Evolutionary conservation across 495 filamentous ascomycete genomes (phyloP).

Genomic region (Trichocladium uniseriatum): DNA sequence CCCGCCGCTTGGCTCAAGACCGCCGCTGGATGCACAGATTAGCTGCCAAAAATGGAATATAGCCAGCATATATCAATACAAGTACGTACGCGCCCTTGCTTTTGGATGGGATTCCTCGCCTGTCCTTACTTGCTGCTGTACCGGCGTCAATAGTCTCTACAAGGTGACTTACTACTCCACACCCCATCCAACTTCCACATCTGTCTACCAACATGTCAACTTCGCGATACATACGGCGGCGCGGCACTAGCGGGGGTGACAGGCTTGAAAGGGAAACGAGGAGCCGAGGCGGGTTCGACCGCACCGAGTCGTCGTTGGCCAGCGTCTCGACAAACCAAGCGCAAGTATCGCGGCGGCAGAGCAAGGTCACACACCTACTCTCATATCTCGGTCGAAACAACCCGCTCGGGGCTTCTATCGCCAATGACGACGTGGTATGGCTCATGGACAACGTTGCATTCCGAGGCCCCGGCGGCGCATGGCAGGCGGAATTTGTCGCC

Average conservation of each 20-base stretch:
- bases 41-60: too few relatives aligned
- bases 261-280: constrained; percentile 31
- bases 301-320: constrained; percentile 32
- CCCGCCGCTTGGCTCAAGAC: too few relatives aligned
- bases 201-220: not conserved
- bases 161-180: too few relatives aligned
- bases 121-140: too few relatives aligned
- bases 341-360: constrained; percentile 12
- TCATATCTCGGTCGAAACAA: constrained; percentile 40
- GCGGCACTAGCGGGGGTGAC: not conserved
- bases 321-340: constrained; percentile 13
- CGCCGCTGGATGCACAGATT: too few relatives aligned
- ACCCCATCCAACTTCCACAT: not conserved
- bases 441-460: constrained; percentile 86
- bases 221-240: not conserved
- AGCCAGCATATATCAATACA: too few relatives aligned
- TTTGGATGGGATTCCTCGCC: too few relatives aligned
- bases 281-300: constrained; percentile 32
- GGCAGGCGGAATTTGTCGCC: constrained; percentile 73
- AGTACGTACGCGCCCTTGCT: too few relatives aligned
- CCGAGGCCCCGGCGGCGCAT: constrained; percentile 40
- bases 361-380: constrained; percentile 29
- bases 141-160: too few relatives aligned
- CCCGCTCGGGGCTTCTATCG: constrained; percentile 33
- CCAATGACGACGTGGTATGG: constrained; percentile 61